phyloP scores from a whole-genome alignment of 73 alveolate species.

The Symbiodinium pilosum region DNA sequence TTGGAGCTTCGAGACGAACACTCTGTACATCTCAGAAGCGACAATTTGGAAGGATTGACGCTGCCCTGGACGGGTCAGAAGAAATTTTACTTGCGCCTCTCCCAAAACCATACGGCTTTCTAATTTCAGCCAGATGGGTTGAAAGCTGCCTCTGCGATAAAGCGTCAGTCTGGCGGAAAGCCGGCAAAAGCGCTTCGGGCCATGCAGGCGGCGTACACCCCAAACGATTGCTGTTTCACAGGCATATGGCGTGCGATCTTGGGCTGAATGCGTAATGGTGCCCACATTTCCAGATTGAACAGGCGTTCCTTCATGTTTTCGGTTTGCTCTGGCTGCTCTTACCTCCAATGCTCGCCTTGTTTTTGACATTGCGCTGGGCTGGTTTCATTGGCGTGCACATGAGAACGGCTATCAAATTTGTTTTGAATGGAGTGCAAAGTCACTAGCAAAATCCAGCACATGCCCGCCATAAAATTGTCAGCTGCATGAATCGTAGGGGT shows the following conservation, averaged over 20 bases:
- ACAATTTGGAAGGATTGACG: background rate
- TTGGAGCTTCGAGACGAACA: constrained; percentile 7
- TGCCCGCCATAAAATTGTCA: too few species aligned
- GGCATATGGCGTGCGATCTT: background rate
- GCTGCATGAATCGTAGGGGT: too few species aligned
- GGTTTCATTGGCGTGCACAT: too few species aligned
- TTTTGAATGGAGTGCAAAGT: too few species aligned
- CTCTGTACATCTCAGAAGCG: background rate
- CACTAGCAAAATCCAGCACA: too few species aligned
- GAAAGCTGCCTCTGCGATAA: background rate
- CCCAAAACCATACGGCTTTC: background rate
- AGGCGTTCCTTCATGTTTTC: too few species aligned
- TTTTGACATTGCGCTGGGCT: too few species aligned
- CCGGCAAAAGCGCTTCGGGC: background rate
- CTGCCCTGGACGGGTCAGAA: background rate
- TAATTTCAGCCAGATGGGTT: background rate
- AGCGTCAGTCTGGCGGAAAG: background rate
- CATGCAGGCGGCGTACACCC: background rate
- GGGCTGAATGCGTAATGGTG: too few species aligned
- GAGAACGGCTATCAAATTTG: too few species aligned
- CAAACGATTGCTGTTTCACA: background rate
- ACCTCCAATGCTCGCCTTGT: too few species aligned
- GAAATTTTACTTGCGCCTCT: background rate
- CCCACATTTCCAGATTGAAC: too few species aligned
- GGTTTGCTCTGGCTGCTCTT: too few species aligned